These are phyloP conservation scores for Lippia alba DNA, from an alignment of 305 asterid genomes.

Conservation along the genomic window DNA sequence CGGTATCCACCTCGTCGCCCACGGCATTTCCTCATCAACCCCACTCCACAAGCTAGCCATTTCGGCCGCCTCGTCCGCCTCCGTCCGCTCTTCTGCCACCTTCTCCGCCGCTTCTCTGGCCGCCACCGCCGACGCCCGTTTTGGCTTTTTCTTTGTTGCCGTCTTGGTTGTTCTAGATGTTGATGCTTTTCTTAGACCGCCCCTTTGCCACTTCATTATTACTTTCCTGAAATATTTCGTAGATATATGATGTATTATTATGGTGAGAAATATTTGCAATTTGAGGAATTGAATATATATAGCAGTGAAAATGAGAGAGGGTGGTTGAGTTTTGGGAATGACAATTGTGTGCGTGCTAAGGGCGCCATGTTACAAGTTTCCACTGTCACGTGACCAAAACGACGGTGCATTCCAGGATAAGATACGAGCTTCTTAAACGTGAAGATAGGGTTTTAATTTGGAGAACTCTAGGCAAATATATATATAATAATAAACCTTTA, in stretches of 20 bases:
- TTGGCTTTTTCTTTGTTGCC: conserved; percentile 16
- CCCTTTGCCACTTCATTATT: conserved; percentile 41
- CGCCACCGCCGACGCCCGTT: conserved; percentile 5
- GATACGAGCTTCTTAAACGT: too few relatives aligned
- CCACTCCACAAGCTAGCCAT: conserved; percentile 38
- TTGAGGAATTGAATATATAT: too few relatives aligned
- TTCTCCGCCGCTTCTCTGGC: conserved; percentile 19
- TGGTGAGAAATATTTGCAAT: background rate
- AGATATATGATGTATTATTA: background rate
- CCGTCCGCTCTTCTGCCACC: conserved; percentile 10
- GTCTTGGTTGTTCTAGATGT: background rate
- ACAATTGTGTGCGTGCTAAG: too few relatives aligned
- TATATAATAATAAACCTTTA: too few relatives aligned
- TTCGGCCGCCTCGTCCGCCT: conserved; percentile 13
- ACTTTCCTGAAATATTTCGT: background rate
- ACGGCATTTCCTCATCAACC: conserved; percentile 49
- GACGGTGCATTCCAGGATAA: too few relatives aligned
- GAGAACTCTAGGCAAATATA: too few relatives aligned
- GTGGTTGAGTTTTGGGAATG: too few relatives aligned
- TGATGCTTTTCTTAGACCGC: conserved; percentile 2
- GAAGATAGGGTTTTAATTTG: too few relatives aligned
- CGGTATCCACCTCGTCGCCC: conserved; percentile 61
- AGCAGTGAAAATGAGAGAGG: too few relatives aligned
- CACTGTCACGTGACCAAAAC: conserved; percentile 11
- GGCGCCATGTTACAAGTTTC: conserved; percentile 10